Base-by-base conservation (phyloP, 345 rosid species). In the Crucihimalaya himalaica region DNA sequence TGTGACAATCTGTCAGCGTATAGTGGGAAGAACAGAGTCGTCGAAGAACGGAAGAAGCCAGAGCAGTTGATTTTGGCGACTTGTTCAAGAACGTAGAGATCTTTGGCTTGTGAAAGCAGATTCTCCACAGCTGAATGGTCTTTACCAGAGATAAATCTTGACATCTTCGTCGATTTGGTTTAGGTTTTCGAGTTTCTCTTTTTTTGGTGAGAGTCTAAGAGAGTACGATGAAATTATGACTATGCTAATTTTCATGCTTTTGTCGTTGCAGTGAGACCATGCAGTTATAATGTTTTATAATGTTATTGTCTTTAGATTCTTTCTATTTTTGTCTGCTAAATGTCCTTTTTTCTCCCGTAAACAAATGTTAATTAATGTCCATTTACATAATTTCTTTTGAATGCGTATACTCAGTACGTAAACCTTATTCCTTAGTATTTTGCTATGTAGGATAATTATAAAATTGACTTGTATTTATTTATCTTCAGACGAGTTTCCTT, bases 11-110 rank as follows among this genome's bases (percentile, higher is more conserved):
- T n/a, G n/a, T n/a, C n/a, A n/a, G n/a, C n/a, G n/a, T n/a, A n/a
- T n/a, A 66, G 77, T 5, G 19, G 92, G 91, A 40, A 89, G 92
- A 32, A 52, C 46, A 6, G 88, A 82, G 54, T 81, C 76, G 47
- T 58, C 11, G 46, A 81, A 46, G 76, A 84, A 80, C 35, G 6
- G 46, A 81, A 46, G 76, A 84, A 80, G 59, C 83, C 68, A 63
- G 88, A 81, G 59, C 81, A 83, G 79, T 92, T 86, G 80, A 92
- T 84, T 57, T 87, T 85, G 59, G 96, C 81, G 73, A 89, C 71
- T 73, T 88, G 87, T 47, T 92, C 92, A 13, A 92, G 89, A 58
- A 85, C 85, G 57, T 75, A 79, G 29, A 79, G 86, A 48, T 92
- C 98, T 34, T 76, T 73, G 1, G 84, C 59, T 60, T 88, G 91